Evolutionary conservation across 768 basidiomycete genomes (phyloP).

Genomic region (Tephrocybe sp.): DNA sequence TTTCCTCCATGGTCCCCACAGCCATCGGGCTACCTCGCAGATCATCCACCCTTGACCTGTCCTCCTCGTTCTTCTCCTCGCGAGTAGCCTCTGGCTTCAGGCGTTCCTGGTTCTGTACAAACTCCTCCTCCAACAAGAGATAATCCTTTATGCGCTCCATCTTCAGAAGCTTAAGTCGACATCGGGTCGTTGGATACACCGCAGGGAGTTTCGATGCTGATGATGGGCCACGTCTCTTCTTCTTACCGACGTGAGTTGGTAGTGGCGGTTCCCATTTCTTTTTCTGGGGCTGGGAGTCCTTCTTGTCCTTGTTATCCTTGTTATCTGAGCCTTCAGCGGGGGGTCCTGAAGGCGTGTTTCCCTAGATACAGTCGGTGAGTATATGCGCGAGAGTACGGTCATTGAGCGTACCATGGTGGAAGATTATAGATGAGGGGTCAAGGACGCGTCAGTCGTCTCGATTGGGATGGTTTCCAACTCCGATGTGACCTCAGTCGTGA

Average conservation of each 20-base stretch:
- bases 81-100: constrained; percentile 83
- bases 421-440: constrained; percentile 9
- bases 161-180: constrained; percentile 93
- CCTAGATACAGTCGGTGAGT: constrained; percentile 38
- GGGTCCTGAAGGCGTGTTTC: constrained; percentile 70
- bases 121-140: constrained; percentile 92
- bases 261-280: constrained; percentile 99
- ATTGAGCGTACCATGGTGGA: constrained; percentile 21
- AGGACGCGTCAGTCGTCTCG: constrained; percentile 54
- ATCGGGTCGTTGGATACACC: constrained; percentile 92
- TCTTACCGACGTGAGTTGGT: constrained; percentile 95
- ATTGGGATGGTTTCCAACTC: constrained; percentile 34
- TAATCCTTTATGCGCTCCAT: constrained; percentile 99
- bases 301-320: constrained; percentile 45
- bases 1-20: constrained; percentile 97
- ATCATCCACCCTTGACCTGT: constrained; percentile 91
- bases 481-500: constrained; percentile 24
- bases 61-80: constrained; percentile 96
- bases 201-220: constrained; percentile 89
- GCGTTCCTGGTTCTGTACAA: constrained; percentile 89
- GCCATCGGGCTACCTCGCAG: constrained; percentile 95
- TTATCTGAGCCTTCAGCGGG: constrained; percentile 36
- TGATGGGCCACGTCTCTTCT: constrained; percentile 93
- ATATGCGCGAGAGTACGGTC: not conserved
- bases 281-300: constrained; percentile 57